Percentiles rank a stretch among this genome's conserved stretches.
These are phyloP conservation scores for Colletotrichum aenigma DNA, from an alignment of 2,329 filamentous ascomycete genomes.

Conservation along the genomic window DNA sequence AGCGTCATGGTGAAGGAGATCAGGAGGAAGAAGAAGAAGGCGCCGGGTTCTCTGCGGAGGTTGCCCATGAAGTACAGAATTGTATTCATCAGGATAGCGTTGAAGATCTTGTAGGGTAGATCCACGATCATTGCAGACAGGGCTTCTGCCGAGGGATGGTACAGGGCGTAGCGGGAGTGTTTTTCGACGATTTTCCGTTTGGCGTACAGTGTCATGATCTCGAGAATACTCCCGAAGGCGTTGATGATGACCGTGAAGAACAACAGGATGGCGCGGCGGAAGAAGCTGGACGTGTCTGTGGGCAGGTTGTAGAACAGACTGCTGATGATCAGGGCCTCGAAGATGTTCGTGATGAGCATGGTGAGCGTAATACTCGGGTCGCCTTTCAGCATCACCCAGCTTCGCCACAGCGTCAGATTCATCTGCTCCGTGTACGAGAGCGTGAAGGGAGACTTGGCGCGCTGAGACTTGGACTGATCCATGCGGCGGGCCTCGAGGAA, in stretches of 20 bases:
- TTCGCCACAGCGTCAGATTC: constrained; percentile 43
- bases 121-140: constrained; percentile 30
- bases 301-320: constrained; percentile 54
- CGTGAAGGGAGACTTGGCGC: constrained; percentile 51
- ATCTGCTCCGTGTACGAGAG: constrained; percentile 52
- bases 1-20: constrained; percentile 63
- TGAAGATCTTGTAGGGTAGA: constrained; percentile 35
- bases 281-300: constrained; percentile 47
- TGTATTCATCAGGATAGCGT: constrained; percentile 40
- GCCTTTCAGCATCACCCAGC: constrained; percentile 41
- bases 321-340: constrained; percentile 56
- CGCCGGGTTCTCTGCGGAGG: constrained; percentile 52
- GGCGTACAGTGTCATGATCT: constrained; percentile 41
- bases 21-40: constrained; percentile 71
- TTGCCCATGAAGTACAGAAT: constrained; percentile 46
- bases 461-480: constrained; percentile 34
- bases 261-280: constrained; percentile 48
- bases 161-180: constrained; percentile 42
- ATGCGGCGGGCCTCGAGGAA: constrained; percentile 6
- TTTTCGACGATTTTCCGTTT: constrained; percentile 43
- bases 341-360: constrained; percentile 45
- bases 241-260: constrained; percentile 62
- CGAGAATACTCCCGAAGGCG: constrained; percentile 43
- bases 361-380: constrained; percentile 43
- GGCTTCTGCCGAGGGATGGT: constrained; percentile 39